Base-by-base conservation (phyloP, 495 filamentous ascomycete genomes). In the Amorphotheca resinae region DNA sequence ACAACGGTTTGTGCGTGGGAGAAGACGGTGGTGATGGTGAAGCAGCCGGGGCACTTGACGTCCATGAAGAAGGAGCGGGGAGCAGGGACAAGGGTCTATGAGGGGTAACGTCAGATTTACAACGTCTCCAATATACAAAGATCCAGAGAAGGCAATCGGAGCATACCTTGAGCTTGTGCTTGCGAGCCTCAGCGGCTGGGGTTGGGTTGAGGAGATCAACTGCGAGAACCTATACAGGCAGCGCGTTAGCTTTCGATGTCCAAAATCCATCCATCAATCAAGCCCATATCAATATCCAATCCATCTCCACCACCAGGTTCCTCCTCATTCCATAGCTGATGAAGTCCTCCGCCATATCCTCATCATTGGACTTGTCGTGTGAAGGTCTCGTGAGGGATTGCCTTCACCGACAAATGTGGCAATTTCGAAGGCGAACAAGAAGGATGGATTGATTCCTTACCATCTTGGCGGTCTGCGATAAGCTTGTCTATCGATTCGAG, bases 11-110 rank as follows among this genome's bases (percentile, higher is more conserved):
- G 91, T 64, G 91, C 91, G 76, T 98, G 91, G 46, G 89, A 95
- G 83, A 95, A 98, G 67, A 98, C 91, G 65, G 89, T 95, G 62
- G 91, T 98, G 79, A 98, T 98, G 59, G 86, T 95, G 82, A 98
- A 98, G 82, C 91, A 98, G 60, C 91, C 91, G 62, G 89, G 91
- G 80, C 91, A 98, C 77, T 95, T 98, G 71, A 98, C 91, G 59
- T 98, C 91, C 91, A 98, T 98, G 79, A 98, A 98, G 80, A 96
- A 98, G 56, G 87, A 95, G 58, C 91, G 85, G 50, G 91, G 91
- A 46, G 77, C 80, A 56, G 91, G 91, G 60, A 98, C 91, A 59
- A 98, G 80, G 43, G 74, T 83, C 91, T 95, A 54, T 32, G 9
- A 44, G 32, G 22, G 20, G 6, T 47, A 61, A 64, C 51, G 36